Percentiles rank a stretch among this genome's conserved stretches.
Evolutionary conservation across 257 asterid genomes (phyloP).

Genomic region (Coffea canephora): DNA sequence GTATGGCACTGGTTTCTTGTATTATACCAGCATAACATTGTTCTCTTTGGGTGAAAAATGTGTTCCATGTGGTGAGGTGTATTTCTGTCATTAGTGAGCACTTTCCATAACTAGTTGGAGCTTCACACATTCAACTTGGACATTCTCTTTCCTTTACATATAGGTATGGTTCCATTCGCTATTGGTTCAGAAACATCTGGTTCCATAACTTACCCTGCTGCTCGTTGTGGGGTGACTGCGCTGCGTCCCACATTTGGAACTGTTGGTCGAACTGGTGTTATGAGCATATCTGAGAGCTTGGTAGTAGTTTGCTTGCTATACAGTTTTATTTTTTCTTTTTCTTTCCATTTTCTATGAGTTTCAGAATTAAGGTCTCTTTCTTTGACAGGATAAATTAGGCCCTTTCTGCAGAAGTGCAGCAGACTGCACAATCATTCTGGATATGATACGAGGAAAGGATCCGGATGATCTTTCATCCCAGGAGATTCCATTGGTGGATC

Average conservation of each 20-base stretch:
- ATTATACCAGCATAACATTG: no score
- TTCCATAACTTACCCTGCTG: conserved; percentile 87
- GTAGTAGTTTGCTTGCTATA: conserved; percentile 34
- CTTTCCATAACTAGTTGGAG: not conserved
- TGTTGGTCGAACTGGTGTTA: conserved; percentile 83
- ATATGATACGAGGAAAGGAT: conserved; percentile 74
- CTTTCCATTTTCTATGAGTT: not conserved
- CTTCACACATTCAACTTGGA: not conserved
- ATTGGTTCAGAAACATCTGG: conserved; percentile 97
- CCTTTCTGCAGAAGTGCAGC: conserved; percentile 87
- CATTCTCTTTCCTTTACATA: not conserved
- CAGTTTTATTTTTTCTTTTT: not conserved
- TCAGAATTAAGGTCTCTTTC: conserved; percentile 3
- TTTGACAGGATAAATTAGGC: conserved; percentile 78
- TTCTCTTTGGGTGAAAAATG: no score
- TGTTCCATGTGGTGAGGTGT: not conserved
- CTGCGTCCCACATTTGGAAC: conserved; percentile 85
- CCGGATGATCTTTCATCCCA: conserved; percentile 78
- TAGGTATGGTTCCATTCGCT: conserved; percentile 88
- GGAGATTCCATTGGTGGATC: conserved; percentile 60
- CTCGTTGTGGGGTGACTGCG: conserved; percentile 94
- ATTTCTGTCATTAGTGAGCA: not conserved
- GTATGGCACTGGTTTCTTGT: not conserved
- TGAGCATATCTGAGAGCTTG: conserved; percentile 97
- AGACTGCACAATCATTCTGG: conserved; percentile 74